These are phyloP conservation scores for Cystobasidium pallidum DNA, from an alignment of 1,284 basidiomycete species.

Conservation along the genomic window DNA sequence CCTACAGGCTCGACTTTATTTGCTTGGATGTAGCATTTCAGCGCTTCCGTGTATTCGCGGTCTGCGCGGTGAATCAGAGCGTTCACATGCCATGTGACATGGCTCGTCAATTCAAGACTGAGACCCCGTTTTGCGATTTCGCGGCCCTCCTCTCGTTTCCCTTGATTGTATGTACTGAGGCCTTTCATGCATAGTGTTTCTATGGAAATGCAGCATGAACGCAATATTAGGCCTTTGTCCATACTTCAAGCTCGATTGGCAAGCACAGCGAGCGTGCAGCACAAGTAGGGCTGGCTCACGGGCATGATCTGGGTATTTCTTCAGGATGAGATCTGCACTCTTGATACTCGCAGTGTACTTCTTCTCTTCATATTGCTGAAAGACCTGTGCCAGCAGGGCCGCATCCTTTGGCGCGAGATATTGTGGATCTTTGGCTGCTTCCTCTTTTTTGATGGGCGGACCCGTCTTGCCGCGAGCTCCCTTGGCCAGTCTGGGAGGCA, in stretches of 20 bases:
- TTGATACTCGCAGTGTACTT: slow-evolving; percentile 90
- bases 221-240: slow-evolving; percentile 51
- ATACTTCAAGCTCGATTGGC: not conserved
- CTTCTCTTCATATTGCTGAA: slow-evolving; percentile 80
- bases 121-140: slow-evolving; percentile 87
- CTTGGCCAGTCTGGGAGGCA: slow-evolving; percentile 38
- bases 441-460: slow-evolving; percentile 42
- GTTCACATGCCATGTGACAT: slow-evolving; percentile 98
- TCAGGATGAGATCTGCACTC: slow-evolving; percentile 89
- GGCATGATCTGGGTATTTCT: slow-evolving; percentile 94
- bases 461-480: slow-evolving; percentile 37
- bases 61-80: slow-evolving; percentile 90
- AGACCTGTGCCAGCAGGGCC: slow-evolving; percentile 80
- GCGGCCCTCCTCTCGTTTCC: slow-evolving; percentile 78
- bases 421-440: slow-evolving; percentile 37
- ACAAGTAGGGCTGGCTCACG: slow-evolving; percentile 62
- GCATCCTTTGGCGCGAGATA: slow-evolving; percentile 79
- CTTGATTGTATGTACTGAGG: slow-evolving; percentile 79
- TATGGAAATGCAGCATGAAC: slow-evolving; percentile 57
- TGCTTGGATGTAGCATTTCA: slow-evolving; percentile 77
- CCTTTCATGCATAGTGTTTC: slow-evolving; percentile 95
- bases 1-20: slow-evolving; percentile 83
- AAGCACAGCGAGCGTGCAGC: not conserved
- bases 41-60: slow-evolving; percentile 82
- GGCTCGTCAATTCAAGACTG: slow-evolving; percentile 83